phyloP scores from a whole-genome alignment of 345 rosid species.

The Psidium friedrichsthalianum region DNA sequence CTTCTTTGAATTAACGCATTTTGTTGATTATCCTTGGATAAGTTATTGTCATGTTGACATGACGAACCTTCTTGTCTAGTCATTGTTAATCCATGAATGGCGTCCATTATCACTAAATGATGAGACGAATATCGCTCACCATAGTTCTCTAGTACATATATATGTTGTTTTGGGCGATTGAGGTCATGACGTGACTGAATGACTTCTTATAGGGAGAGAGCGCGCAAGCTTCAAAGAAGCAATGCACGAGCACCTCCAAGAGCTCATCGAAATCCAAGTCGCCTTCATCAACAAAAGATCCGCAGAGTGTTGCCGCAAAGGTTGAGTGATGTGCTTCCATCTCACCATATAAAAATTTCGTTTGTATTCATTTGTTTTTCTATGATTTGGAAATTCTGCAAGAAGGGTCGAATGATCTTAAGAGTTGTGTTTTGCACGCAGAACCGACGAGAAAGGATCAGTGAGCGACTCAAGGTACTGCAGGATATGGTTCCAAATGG shows the following conservation, averaged over 20 bases:
- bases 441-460: constrained; percentile 89
- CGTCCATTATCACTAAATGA: not conserved
- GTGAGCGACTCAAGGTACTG: constrained; percentile 68
- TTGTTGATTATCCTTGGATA: not conserved
- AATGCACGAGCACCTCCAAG: constrained; percentile 17
- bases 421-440: constrained; percentile 2
- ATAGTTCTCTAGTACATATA: not conserved
- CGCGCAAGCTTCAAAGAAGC: constrained; percentile 40
- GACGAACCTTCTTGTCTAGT: not conserved
- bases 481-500: constrained; percentile 94
- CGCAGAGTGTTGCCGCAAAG: constrained; percentile 95
- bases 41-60: not conserved
- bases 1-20: not conserved
- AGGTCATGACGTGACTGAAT: not conserved
- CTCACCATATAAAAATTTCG: not conserved
- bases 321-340: constrained; percentile 18
- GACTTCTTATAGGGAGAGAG: constrained; percentile 31
- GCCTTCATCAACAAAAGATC: constrained; percentile 51
- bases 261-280: constrained; percentile 40
- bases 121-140: not conserved
- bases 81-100: not conserved
- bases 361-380: not conserved
- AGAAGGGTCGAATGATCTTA: not conserved
- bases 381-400: not conserved
- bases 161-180: not conserved